Percentiles rank a stretch among this genome's conserved stretches.
Conservation (phyloP, 164 flowering plant species). For the Protea cynaroides region DNA sequence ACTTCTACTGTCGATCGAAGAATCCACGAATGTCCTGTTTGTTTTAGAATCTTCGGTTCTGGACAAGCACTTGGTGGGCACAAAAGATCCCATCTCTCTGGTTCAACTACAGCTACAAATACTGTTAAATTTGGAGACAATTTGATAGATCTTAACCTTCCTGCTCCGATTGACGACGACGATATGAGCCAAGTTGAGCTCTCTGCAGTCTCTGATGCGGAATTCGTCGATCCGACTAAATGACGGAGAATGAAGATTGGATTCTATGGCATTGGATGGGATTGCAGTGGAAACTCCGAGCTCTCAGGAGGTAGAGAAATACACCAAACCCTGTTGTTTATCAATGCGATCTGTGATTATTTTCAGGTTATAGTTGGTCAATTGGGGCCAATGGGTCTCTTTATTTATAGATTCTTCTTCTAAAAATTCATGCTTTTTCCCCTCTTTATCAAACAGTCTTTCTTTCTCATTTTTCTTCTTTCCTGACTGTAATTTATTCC, state of each 20-base stretch:
- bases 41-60: constrained; percentile 60
- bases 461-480: constrained; percentile 5
- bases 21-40: constrained; percentile 69
- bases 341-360: neutral
- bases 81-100: constrained; percentile 62
- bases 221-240: constrained; percentile 21
- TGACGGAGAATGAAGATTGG: neutral
- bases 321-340: neutral
- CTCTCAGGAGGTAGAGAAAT: constrained; percentile 9
- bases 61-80: constrained; percentile 98
- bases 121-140: constrained; percentile 24
- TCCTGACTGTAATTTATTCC: constrained; percentile 19
- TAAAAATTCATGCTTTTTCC: neutral
- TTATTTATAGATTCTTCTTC: constrained; percentile 11
- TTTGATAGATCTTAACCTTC: constrained; percentile 79
- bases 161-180: constrained; percentile 69
- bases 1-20: constrained; percentile 21
- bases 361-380: constrained; percentile 3
- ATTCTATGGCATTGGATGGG: neutral
- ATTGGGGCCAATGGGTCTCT: constrained; percentile 14
- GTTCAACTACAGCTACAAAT: constrained; percentile 9
- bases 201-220: constrained; percentile 47
- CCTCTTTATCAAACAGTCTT: neutral
- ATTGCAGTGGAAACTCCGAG: neutral
- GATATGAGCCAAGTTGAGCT: constrained; percentile 48